These are phyloP conservation scores for Nakaseomyces glabratus DNA, from an alignment of 1,139 yeast genomes.

Conservation along the genomic window DNA sequence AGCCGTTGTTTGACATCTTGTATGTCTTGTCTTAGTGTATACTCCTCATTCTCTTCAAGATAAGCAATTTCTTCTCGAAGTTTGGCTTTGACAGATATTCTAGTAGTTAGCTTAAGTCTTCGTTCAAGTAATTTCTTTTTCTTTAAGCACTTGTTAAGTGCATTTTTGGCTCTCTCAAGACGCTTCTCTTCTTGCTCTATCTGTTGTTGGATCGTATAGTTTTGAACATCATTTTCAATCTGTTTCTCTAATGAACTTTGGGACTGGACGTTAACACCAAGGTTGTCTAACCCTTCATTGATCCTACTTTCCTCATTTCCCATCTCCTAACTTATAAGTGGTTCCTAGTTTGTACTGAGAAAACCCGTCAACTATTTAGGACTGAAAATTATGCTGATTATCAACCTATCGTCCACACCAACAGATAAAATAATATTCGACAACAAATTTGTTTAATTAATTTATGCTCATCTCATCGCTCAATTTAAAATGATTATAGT, in stretches of 20 bases:
- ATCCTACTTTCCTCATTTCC: constrained; percentile 4
- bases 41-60: constrained; percentile 45
- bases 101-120: constrained; percentile 46
- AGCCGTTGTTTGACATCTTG: constrained; percentile 56
- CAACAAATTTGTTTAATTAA: too few relatives aligned
- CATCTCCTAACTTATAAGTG: background rate
- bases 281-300: constrained; percentile 13
- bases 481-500: too few relatives aligned
- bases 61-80: constrained; percentile 48
- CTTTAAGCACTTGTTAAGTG: constrained; percentile 36
- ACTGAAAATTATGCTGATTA: too few relatives aligned
- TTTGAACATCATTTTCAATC: constrained; percentile 63
- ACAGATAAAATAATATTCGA: too few relatives aligned
- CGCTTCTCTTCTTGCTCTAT: constrained; percentile 68
- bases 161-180: constrained; percentile 52
- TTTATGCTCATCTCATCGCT: too few relatives aligned
- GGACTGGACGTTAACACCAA: constrained; percentile 52
- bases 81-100: constrained; percentile 56
- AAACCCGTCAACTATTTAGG: too few relatives aligned
- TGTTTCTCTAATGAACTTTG: constrained; percentile 66
- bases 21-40: constrained; percentile 49
- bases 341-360: too few relatives aligned
- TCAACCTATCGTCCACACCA: too few relatives aligned
- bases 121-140: constrained; percentile 42
- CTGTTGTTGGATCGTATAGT: constrained; percentile 51